Percentiles rank a stretch among this genome's conserved stretches.
phyloP scores from a whole-genome alignment of 768 basidiomycete genomes.

The Amanita rimosa region DNA sequence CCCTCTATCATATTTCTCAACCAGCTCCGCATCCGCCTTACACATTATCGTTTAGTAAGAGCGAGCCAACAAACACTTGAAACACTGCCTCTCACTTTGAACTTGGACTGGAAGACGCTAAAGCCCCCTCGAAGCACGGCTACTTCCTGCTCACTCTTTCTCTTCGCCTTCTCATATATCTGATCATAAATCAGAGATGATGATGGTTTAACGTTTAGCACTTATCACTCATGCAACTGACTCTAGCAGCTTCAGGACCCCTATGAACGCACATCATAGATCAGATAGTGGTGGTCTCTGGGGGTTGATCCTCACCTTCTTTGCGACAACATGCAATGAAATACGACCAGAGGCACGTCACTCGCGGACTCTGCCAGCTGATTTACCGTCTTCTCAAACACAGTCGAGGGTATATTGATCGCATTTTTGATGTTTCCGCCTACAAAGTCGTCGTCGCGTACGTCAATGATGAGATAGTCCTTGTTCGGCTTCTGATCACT shows the following conservation, averaged over 20 bases:
- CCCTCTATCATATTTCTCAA: slow-evolving; percentile 68
- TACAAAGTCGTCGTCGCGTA: slow-evolving; percentile 70
- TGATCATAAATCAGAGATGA: slow-evolving; percentile 16
- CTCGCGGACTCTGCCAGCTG: slow-evolving; percentile 49
- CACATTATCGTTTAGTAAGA: no score
- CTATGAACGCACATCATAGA: slow-evolving; percentile 14
- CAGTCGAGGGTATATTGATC: slow-evolving; percentile 48
- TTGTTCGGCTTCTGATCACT: slow-evolving; percentile 44
- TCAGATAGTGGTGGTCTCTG: no score
- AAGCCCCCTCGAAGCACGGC: slow-evolving; percentile 66
- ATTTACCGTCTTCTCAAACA: slow-evolving; percentile 47
- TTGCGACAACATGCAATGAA: slow-evolving; percentile 75
- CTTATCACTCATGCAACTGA: no score
- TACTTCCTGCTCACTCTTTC: slow-evolving; percentile 39
- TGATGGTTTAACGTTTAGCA: no score
- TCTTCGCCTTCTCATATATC: slow-evolving; percentile 45
- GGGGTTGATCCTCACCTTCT: slow-evolving; percentile 38
- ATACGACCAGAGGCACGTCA: slow-evolving; percentile 52
- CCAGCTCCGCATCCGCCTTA: slow-evolving; percentile 56
- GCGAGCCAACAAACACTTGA: no score
- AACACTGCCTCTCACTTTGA: slow-evolving; percentile 32
- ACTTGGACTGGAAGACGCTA: slow-evolving; percentile 54
- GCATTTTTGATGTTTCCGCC: slow-evolving; percentile 72
- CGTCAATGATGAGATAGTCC: slow-evolving; percentile 74
- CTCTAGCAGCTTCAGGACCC: slow-evolving; percentile 70